Conservation (phyloP, 768 basidiomycete species). For the Lentinula edodes region DNA sequence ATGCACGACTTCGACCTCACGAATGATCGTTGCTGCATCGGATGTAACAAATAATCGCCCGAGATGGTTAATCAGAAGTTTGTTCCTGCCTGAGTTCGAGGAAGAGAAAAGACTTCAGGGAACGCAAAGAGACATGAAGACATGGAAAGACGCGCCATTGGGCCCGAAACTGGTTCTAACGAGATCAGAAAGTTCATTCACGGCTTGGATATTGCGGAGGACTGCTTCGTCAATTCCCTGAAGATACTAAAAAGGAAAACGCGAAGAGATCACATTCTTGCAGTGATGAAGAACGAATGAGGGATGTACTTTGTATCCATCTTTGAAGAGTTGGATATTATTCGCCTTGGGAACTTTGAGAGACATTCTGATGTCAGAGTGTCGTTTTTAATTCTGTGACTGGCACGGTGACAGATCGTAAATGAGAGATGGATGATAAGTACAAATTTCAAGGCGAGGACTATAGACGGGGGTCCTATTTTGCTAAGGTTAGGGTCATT, state of each 20-base stretch:
- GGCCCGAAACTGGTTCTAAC: slow-evolving; percentile 96
- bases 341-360: slow-evolving; percentile 90
- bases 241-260: slow-evolving; percentile 44
- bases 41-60: slow-evolving; percentile 95
- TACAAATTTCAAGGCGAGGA: no score
- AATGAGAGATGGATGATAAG: neutral
- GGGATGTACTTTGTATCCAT: slow-evolving; percentile 81
- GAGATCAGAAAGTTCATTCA: slow-evolving; percentile 91
- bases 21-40: slow-evolving; percentile 97
- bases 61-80: slow-evolving; percentile 96
- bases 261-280: neutral
- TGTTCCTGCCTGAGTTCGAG: slow-evolving; percentile 72
- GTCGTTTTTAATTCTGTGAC: neutral
- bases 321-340: slow-evolving; percentile 92
- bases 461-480: no score
- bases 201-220: slow-evolving; percentile 91
- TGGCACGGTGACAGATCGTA: neutral
- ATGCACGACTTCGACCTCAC: slow-evolving; percentile 97
- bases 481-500: neutral
- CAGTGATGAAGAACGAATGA: neutral
- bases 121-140: neutral
- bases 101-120: neutral
- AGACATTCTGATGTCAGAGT: slow-evolving; percentile 50
- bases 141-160: slow-evolving; percentile 59
- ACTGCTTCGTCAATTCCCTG: slow-evolving; percentile 97